Conservation (phyloP, 192 early-diverging fungal genomes). For the Backusella tarrabulga region DNA sequence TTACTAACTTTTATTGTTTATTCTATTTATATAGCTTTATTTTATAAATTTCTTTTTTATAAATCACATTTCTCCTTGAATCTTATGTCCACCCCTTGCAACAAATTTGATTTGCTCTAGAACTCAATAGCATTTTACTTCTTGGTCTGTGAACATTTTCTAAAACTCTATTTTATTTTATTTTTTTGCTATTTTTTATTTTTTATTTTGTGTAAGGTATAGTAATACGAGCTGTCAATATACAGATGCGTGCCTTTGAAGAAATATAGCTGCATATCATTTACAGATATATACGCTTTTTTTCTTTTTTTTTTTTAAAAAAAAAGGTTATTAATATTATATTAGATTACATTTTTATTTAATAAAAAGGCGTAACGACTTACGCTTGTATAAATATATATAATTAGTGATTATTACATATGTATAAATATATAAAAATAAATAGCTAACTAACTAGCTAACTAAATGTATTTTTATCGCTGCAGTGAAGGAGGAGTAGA, state of each 20-base stretch:
- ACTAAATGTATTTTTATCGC: neutral
- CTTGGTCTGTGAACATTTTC: neutral
- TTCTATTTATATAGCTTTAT: conserved; percentile 2
- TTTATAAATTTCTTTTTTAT: conserved; percentile 1
- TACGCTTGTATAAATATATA: neutral
- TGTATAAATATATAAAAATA: neutral
- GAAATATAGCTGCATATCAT: neutral
- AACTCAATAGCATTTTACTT: neutral
- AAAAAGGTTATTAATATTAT: neutral
- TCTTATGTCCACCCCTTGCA: neutral
- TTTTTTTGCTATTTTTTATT: neutral
- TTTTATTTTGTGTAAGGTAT: neutral
- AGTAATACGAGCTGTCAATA: conserved; percentile 4
- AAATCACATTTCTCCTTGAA: conserved; percentile 8
- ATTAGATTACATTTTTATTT: neutral
- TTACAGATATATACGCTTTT: neutral
- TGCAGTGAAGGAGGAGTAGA: neutral
- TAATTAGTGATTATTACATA: neutral
- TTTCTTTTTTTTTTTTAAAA: neutral
- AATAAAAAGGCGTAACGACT: neutral
- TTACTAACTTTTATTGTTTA: neutral
- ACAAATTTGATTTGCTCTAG: neutral
- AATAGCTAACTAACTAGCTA: too few relatives aligned
- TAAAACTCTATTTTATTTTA: neutral
- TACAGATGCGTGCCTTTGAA: neutral